These are phyloP conservation scores for Vitis hybrid DNA, from an alignment of 177 flowering plant species.

Conservation along the genomic window DNA sequence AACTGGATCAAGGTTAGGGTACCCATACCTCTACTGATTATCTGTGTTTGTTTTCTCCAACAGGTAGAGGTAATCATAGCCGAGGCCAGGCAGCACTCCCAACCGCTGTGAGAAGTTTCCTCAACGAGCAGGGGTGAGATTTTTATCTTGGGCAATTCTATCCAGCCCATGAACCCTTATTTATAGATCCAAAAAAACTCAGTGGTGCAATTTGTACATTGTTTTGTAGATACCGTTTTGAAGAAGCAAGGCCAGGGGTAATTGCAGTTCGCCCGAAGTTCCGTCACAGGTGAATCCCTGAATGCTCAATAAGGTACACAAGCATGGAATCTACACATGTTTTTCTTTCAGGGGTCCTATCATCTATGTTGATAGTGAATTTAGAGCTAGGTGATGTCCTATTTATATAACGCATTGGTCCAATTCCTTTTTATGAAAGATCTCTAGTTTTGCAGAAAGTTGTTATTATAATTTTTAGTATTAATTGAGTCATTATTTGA, in stretches of 20 bases:
- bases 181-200: no score
- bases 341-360: no score
- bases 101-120: slow-evolving; percentile 65
- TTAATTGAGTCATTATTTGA: no score
- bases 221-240: slow-evolving; percentile 59
- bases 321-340: no score
- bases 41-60: not conserved
- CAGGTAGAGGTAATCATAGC: slow-evolving; percentile 90
- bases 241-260: slow-evolving; percentile 70
- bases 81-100: slow-evolving; percentile 84
- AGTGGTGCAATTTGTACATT: no score
- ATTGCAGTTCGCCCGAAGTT: slow-evolving; percentile 66
- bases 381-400: no score
- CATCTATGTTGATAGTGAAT: no score
- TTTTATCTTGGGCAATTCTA: not conserved
- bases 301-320: not conserved
- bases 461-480: no score
- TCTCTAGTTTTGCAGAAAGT: no score
- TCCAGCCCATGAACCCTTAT: not conserved
- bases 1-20: not conserved
- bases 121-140: slow-evolving; percentile 63
- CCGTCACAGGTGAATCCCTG: slow-evolving; percentile 30
- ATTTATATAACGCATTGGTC: no score
- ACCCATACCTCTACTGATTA: no score
- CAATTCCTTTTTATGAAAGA: no score